Evolutionary conservation across 345 rosid species (phyloP).

Genomic region (Salix brachista): DNA sequence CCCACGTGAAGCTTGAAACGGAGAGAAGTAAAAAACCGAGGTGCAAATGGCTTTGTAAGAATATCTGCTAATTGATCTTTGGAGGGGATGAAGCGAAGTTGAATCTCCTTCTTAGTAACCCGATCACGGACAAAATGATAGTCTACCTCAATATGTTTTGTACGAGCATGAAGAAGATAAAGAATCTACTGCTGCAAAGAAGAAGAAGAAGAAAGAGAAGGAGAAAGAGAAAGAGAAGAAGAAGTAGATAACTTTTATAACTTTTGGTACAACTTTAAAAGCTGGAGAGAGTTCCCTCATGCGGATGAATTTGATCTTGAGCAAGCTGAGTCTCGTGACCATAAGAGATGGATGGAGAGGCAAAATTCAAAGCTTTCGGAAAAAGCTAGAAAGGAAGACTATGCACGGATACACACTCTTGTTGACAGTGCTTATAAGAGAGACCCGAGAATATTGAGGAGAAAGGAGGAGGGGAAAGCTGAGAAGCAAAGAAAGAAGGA

Average conservation of each 20-base stretch:
- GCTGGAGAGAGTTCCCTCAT: slow-evolving; percentile 99
- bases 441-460: slow-evolving; percentile 77
- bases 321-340: slow-evolving; percentile 95
- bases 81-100: too few relatives aligned
- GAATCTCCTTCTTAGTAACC: too few relatives aligned
- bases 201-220: too few relatives aligned
- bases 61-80: too few relatives aligned
- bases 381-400: slow-evolving; percentile 91
- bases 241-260: slow-evolving; percentile 77
- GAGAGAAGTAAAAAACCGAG: too few relatives aligned
- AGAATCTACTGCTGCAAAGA: too few relatives aligned
- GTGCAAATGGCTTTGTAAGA: too few relatives aligned
- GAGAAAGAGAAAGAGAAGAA: slow-evolving; percentile 6
- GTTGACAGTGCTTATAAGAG: slow-evolving; percentile 89
- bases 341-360: slow-evolving; percentile 99
- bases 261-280: slow-evolving; percentile 87
- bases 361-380: slow-evolving; percentile 82
- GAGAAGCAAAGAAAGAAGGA: slow-evolving; percentile 86
- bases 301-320: slow-evolving; percentile 93
- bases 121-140: too few relatives aligned
- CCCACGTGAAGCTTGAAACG: too few relatives aligned
- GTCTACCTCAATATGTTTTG: too few relatives aligned
- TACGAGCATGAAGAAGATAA: too few relatives aligned
- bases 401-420: slow-evolving; percentile 80
- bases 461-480: slow-evolving; percentile 81